These are phyloP conservation scores for Myxozyma sirexii DNA, from an alignment of 805 yeast genomes.

Conservation along the genomic window DNA sequence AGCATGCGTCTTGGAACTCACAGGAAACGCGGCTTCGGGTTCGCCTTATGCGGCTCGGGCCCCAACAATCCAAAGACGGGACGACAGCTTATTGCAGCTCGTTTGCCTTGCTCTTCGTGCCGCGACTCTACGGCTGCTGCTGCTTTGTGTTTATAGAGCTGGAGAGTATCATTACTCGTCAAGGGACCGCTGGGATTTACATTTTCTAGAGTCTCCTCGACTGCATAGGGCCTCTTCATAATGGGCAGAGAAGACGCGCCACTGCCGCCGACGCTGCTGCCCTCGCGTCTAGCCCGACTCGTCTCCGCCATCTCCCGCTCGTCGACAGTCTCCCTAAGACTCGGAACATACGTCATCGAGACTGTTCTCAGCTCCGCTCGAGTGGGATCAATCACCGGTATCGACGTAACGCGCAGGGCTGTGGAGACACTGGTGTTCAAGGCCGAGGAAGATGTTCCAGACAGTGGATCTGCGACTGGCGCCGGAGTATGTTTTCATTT, in stretches of 20 bases:
- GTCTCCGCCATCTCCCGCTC: constrained; percentile 39
- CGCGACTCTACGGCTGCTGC: too few relatives aligned
- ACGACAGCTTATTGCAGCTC: too few relatives aligned
- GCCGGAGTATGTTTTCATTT: constrained; percentile 25
- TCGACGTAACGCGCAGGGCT: constrained; percentile 39
- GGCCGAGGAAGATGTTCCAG: constrained; percentile 41
- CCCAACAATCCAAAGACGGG: constrained; percentile 1
- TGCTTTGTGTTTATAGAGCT: too few relatives aligned
- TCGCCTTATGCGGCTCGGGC: background rate
- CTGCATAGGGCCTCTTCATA: too few relatives aligned
- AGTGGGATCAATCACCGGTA: constrained; percentile 36
- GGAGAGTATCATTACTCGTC: too few relatives aligned
- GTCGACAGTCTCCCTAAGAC: constrained; percentile 38
- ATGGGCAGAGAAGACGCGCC: constrained; percentile 8
- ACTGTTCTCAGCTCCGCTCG: constrained; percentile 38
- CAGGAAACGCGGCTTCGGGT: background rate
- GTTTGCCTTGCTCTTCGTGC: too few relatives aligned
- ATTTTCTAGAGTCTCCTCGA: too few relatives aligned
- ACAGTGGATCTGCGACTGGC: constrained; percentile 36
- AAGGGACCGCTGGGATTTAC: too few relatives aligned
- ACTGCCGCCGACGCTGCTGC: constrained; percentile 37
- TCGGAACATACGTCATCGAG: constrained; percentile 39
- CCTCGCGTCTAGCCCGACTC: constrained; percentile 35
- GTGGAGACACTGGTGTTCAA: constrained; percentile 39
- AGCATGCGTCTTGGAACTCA: background rate